Conservation (phyloP, 2,329 filamentous ascomycete species). For the Xylaria sp. region DNA sequence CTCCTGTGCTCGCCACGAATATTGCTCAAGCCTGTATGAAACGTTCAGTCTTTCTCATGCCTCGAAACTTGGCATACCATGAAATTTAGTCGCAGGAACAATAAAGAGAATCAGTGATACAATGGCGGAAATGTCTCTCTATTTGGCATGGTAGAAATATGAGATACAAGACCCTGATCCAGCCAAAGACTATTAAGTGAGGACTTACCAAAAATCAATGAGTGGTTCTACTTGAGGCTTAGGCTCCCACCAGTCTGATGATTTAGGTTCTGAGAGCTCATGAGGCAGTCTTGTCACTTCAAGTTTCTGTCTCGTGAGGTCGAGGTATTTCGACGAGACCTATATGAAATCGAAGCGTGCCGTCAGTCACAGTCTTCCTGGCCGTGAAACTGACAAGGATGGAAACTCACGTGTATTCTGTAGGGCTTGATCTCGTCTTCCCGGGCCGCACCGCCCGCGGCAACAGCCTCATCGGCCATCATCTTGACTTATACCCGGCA, state of each 20-base stretch:
- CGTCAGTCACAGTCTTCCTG: conserved; percentile 33
- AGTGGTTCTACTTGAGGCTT: conserved; percentile 65
- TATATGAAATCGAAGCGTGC: conserved; percentile 35
- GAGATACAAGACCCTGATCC: not conserved
- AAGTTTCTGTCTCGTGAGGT: conserved; percentile 68
- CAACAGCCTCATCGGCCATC: conserved; percentile 32
- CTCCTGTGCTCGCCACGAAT: conserved; percentile 66
- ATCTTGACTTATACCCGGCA: conserved; percentile 13
- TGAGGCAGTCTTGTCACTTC: conserved; percentile 67
- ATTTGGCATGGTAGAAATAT: not conserved
- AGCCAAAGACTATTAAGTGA: not conserved
- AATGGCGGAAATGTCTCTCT: not conserved
- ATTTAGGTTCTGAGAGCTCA: conserved; percentile 52
- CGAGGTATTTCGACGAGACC: conserved; percentile 69
- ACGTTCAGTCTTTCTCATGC: conserved; percentile 3
- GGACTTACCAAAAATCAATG: conserved; percentile 64
- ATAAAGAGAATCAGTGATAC: not conserved
- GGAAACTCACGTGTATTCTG: conserved; percentile 59
- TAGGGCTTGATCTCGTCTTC: conserved; percentile 55
- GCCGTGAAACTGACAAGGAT: conserved; percentile 9
- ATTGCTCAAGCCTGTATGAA: conserved; percentile 64
- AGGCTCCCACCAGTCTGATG: conserved; percentile 59
- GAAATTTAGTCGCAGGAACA: not conserved
- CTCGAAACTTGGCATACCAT: too few species aligned
- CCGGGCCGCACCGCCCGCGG: conserved; percentile 34